Evolutionary conservation across 768 basidiomycete genomes (phyloP), one percentile per base, ranked within the genome.

Genomic region (Kwoniella botswanensis): DNA sequence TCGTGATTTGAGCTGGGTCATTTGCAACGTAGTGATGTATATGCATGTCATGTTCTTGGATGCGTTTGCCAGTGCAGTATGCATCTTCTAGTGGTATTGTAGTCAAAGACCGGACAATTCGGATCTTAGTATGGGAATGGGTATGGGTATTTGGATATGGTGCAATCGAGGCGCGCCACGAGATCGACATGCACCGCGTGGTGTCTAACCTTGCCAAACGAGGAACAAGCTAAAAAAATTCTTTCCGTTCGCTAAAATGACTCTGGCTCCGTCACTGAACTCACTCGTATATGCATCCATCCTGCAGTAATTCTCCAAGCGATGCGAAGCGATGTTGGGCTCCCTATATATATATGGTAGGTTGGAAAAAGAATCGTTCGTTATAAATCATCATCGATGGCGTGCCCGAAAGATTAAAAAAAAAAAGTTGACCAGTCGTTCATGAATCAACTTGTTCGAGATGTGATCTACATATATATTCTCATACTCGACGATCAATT

Each of bases 281-380:
- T 35, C 35, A 35, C 35, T 35, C 35, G 35, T 35, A 35, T 35
- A 9, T 35, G 35, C 35, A 35, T 35, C 7, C 5, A 35, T 35
- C 35, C 35, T 35, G 7, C 35, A 35, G 35, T 35, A 35, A 35
- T 35, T 35, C 35, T 35, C 35, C 57, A 21, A 24, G 26, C 21
- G 15, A 26, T 58, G 57, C 57, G 35, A 58, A 58, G 57, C 57
- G 57, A 58, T 12, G 46, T 15, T 50, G 46, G 46, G 12, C 46
- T 50, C 46, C 46, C 57, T 15, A 56, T 56, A 26, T 26, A 26
- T 26, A 26, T 21, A 26, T 56, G 17, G 7, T 17, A 56, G 21
- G 54, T 56, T 56, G 54, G 54, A 56, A 56, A 56, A 21, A 15
- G 17, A 17, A 53, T 53, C 21, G 21, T 15, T 15, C 15, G n/a